A percentile compares a stretch with the other conserved stretches of the same genome.
phyloP scores from a whole-genome alignment of 768 basidiomycete species.

The Chalciporus sphaerocephalus region DNA sequence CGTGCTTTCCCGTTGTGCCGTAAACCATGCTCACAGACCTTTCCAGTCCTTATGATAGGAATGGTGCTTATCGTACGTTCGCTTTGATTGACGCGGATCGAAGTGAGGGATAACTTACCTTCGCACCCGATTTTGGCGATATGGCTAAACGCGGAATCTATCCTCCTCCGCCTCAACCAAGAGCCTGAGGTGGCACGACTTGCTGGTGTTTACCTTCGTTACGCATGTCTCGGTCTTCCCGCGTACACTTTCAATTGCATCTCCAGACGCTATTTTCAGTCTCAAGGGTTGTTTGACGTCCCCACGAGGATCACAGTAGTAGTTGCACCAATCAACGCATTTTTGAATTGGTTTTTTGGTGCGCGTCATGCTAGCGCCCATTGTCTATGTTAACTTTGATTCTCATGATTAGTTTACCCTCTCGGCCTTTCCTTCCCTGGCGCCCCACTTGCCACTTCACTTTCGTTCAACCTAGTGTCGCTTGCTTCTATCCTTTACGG shows the following conservation, averaged over 20 bases:
- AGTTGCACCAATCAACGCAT: slow-evolving; percentile 80
- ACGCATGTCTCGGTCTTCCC: slow-evolving; percentile 74
- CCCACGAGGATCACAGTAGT: slow-evolving; percentile 81
- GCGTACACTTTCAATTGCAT: slow-evolving; percentile 59
- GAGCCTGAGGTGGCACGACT: slow-evolving; percentile 79
- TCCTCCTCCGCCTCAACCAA: slow-evolving; percentile 73
- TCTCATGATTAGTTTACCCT: slow-evolving; percentile 31
- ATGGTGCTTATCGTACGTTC: slow-evolving; percentile 54
- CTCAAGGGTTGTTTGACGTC: slow-evolving; percentile 79
- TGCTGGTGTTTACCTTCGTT: slow-evolving; percentile 74
- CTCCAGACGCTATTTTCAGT: slow-evolving; percentile 61
- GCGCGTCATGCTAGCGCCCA: slow-evolving; percentile 8
- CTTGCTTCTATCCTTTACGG: slow-evolving; percentile 60
- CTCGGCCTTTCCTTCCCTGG: slow-evolving; percentile 87
- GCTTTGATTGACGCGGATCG: neutral
- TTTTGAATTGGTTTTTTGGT: slow-evolving; percentile 86
- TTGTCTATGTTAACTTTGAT: slow-evolving; percentile 2
- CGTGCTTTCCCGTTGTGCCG: slow-evolving; percentile 22
- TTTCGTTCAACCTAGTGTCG: slow-evolving; percentile 85
- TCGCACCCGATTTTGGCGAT: slow-evolving; percentile 52
- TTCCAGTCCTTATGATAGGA: slow-evolving; percentile 57
- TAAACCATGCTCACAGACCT: slow-evolving; percentile 5
- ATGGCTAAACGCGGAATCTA: slow-evolving; percentile 80
- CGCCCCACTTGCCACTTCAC: slow-evolving; percentile 84
- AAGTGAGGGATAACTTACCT: neutral